A percentile compares a stretch with the other conserved stretches of the same genome.
Conservation (phyloP, 2,329 filamentous ascomycete genomes). For the Dendryphion nanum region DNA sequence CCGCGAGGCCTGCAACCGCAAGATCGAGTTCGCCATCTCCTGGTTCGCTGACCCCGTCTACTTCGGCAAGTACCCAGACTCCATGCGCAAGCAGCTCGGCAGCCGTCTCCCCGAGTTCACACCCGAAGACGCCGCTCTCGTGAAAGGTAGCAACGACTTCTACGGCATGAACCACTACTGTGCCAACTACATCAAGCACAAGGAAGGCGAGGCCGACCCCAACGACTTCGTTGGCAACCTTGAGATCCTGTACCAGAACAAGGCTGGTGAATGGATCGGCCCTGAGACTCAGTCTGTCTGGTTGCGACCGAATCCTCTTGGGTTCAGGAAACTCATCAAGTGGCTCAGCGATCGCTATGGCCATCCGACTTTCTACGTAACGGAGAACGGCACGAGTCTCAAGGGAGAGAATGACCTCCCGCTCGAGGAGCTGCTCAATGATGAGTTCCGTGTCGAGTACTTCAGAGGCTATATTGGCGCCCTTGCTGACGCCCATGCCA, state of each 20-base stretch:
- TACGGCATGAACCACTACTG: conserved; percentile 96
- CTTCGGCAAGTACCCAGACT: conserved; percentile 77
- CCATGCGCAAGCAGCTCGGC: conserved; percentile 79
- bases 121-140: conserved; percentile 67
- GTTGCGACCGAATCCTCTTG: conserved; percentile 72
- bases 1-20: conserved; percentile 72
- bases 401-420: conserved; percentile 78
- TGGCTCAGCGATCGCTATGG: conserved; percentile 67
- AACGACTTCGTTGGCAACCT: conserved; percentile 76
- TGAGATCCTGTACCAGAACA: conserved; percentile 69
- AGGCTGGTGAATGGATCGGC: conserved; percentile 71
- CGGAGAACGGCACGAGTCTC: conserved; percentile 83
- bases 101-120: conserved; percentile 74
- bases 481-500: conserved; percentile 67
- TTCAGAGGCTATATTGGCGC: conserved; percentile 75
- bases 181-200: conserved; percentile 80
- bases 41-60: conserved; percentile 92
- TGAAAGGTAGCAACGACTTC: conserved; percentile 86
- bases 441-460: conserved; percentile 79
- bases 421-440: conserved; percentile 69
- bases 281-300: conserved; percentile 80
- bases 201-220: conserved; percentile 57
- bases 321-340: conserved; percentile 68
- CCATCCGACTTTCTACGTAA: conserved; percentile 77
- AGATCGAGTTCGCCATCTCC: conserved; percentile 81